Base-by-base conservation (phyloP, 2,329 filamentous ascomycete species). In the Plenodomus biglobosus region DNA sequence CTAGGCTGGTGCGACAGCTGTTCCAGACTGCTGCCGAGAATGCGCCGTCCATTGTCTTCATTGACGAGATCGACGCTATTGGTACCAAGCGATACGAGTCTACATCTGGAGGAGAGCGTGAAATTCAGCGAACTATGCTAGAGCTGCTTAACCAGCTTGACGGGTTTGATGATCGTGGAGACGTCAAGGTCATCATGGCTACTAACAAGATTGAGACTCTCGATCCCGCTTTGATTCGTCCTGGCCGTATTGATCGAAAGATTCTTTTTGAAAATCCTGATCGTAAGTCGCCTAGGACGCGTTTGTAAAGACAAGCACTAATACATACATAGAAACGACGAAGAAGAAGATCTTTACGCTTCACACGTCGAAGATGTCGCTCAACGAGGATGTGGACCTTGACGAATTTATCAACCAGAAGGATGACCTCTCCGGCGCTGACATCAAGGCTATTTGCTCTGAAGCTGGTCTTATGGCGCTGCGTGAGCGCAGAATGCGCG, bases 141-240 rank as follows among this genome's bases (percentile, higher is more conserved):
- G 94, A 99, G 70, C 83, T 99, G 45, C 85, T 99, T 36, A 99
- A 99, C 76, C 94, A 99, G 78, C 85, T 99, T 8, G 94, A 99
- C 71, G 94, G 94, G 65, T 99, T 99, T 76, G 94, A 99, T 70
- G 95, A 99, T 74, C 89, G 94, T 52, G 95, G 94, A 62, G 94
- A 99, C 70, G 92, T 99, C 75, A 99, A 99, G 80, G 94, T 99
- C 53, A 92, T 99, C 73, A 97, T 99, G 92, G 95, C 94, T 11
- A 99, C 94, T 60, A 99, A 99, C 85, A 99, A 99, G 84, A 99
- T 99, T 61, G 95, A 99, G 62, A 95, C 90, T 3, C 81, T 99
- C 21, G 95, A 99, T 69, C 94, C 94, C 46, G 94, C 94, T 16
- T 80, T 99, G 61, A 99, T 99, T 69, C 87, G 94, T 60, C 94